Evolutionary conservation across 805 yeast genomes (phyloP), one percentile per base, ranked within the genome.

Genomic region (Wickerhamiella australiensis): DNA sequence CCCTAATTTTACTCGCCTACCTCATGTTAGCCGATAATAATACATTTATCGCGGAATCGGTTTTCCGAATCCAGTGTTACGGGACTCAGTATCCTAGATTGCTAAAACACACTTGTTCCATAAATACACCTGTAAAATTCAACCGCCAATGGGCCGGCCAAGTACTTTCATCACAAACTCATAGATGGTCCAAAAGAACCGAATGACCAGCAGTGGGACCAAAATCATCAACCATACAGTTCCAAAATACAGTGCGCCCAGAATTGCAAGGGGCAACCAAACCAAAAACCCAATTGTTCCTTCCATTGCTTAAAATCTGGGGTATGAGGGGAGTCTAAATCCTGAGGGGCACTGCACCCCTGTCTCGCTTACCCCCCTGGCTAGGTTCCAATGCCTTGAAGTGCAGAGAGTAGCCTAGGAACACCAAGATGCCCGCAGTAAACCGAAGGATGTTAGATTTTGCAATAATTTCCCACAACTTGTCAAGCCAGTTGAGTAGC

Each of bases 281-380:
- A 43, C 23, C 21, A 43, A n/a, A 13, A 22, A 17, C 11, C 46
- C 46, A 13, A 43, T 43, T 13, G 31, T 43, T 11, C 46, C 46
- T 22, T 43, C 38, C 46, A 43, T 43, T 27, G 12, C 9, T 15
- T 12, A 21, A 20, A 21, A 33, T 12, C 6, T 11, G 38, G 38
- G 38, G 38, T 33, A 33, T 5, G 38, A 4, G 38, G 7, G 38
- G 15, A 9, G 5, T 5, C 35, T 31, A 12, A 31, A 12, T 31
- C 12, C 12, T 8, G 15, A n/a, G 5, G 6, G 6, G 7, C 3
- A 9, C 5, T n/a, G 20, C 38, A 18, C 38, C 13, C 33, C 3
- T 5, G 33, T 29, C 33, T 29, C 33, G 33, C 33, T 29, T 29
- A 11, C 9, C n/a, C 33, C 33, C 33, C 13, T 11, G n/a, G n/a